Evolutionary conservation across 2,329 filamentous ascomycete species (phyloP).

Genomic region (Coniochaeta sp.): DNA sequence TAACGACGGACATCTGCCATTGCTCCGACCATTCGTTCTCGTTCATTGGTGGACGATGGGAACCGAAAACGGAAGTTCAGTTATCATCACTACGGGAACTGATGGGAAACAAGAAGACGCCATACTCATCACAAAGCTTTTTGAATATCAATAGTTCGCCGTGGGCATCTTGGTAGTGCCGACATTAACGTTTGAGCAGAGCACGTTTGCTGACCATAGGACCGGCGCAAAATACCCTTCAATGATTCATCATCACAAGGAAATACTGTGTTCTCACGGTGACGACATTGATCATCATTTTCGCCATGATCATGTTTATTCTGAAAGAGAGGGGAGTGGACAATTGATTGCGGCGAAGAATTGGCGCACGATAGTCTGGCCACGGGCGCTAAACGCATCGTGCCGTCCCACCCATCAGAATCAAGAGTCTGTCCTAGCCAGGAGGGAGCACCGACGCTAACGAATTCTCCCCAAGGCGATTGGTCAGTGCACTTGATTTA

Average conservation of each 20-base stretch:
- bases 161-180: too few species aligned
- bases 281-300: background rate
- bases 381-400: background rate
- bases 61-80: too few species aligned
- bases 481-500: background rate
- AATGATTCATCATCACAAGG: too few species aligned
- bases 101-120: too few species aligned
- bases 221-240: too few species aligned
- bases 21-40: too few species aligned
- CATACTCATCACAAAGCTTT: too few species aligned
- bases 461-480: background rate
- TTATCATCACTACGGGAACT: too few species aligned
- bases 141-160: too few species aligned
- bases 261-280: background rate
- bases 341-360: background rate
- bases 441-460: constrained; percentile 1
- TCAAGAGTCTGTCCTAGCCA: constrained; percentile 3
- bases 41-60: too few species aligned
- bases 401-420: constrained; percentile 4
- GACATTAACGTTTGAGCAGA: too few species aligned
- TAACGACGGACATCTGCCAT: background rate
- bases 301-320: background rate
- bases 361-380: background rate
- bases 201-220: too few species aligned
- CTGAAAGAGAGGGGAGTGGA: background rate